Base-by-base conservation (phyloP, 345 rosid genomes). In the Aquilaria malaccensis region DNA sequence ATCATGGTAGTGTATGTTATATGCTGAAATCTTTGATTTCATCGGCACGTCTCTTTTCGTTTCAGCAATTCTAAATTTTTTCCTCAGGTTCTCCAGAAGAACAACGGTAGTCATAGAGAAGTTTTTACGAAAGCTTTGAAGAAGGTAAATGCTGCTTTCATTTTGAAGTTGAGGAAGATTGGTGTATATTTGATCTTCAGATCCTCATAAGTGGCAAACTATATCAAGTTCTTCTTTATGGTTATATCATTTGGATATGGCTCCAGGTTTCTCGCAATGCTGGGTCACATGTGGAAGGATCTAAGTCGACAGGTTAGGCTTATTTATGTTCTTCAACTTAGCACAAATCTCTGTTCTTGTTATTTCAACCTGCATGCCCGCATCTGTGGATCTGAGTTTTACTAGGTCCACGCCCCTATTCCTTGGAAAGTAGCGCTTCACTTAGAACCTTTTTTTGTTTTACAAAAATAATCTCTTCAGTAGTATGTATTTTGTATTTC, bases 71-170 rank as follows among this genome's bases (percentile, higher is more conserved):
- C 12, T 29, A n/a, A 7, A 33, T 54, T 11, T 29, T 65, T 30
- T 9, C 15, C 59, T 64, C 66, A 83, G 86, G 60, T 63, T 47
- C 81, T 83, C 46, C 32, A 74, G 60, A 51, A 76, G 70, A 71
- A 67, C 30, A 74, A 78, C 58, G 78, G 82, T 48, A 64, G 61
- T 52, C 56, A 54, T 51, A 50, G 10, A 33, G 74, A 76, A 46
- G 66, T 81, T 54, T 64, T 85, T 70, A 63, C 58, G 56, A 75
- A 78, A 69, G 54, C 86, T 63, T 59, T 85, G 64, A 75, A 77
- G 51, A 71, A 33, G 82, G 86, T 85, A 73, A 64, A 32, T n/a
- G 5, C 43, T 37, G 56, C 52, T 14, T 37, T 56, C 11, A 15
- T 11, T 66, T 58, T 52, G 43, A 3, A 37, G 43, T 37, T 37